Evolutionary conservation across 2,329 filamentous ascomycete genomes (phyloP), one percentile per base, ranked within the genome.

Genomic region (Xylaria sp.): DNA sequence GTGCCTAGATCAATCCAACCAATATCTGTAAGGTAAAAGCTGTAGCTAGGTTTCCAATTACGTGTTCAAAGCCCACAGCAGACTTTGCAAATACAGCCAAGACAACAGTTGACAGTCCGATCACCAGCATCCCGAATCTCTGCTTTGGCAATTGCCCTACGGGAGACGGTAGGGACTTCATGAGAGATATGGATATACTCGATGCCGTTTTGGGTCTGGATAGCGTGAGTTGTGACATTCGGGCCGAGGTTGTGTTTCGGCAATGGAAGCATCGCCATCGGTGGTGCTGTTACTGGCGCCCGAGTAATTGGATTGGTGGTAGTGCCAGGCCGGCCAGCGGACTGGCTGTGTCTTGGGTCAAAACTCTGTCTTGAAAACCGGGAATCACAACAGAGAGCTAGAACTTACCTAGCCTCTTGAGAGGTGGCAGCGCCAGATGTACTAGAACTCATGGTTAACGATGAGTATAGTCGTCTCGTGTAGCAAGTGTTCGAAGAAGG

Each of bases 31-130:
- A 61, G 20, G 11, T 57, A 31, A 11, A 33, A 13, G 2, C n/a
- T 13, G 6, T n/a, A 15, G 17, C 11, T 17, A 2, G 36, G 6
- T n/a, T 15, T 7, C 10, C 42, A n/a, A 46, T 17, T 17, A 28
- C 6, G 6, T 9, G 5, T 10, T 58, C 48, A 40, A 49, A 64
- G 6, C 11, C 62, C 62, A 33, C 62, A 65, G 54, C 62, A 65
- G 6, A 20, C 5, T 13, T 23, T 15, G 28, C 44, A 65, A 17
- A 31, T 15, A 7, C 62, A 65, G 23, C 54, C 54, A 20, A 65
- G 44, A 42, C 46, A 26, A 46, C 54, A 65, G 36, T 65, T 65
- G 10, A 36, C 26, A 10, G 23, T n/a, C 23, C 1, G 44, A 17
- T 4, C 26, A 17, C 33, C n/a, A 1, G 36, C 33, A 10, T 65